Conservation (phyloP, 495 filamentous ascomycete genomes). For the Echria macrotheca region DNA sequence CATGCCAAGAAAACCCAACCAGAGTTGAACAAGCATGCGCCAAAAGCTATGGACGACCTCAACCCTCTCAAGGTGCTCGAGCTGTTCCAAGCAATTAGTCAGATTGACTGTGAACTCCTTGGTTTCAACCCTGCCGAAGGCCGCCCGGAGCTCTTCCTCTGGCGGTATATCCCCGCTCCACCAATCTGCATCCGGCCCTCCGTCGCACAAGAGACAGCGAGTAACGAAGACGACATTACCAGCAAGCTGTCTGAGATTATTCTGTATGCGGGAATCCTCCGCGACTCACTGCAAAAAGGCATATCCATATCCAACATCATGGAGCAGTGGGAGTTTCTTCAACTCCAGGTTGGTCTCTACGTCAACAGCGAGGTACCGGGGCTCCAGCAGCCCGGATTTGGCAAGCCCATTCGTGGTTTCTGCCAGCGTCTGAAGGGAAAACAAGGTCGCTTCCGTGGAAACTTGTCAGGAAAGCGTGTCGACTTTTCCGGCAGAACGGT, state of each 20-base stretch:
- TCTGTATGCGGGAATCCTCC: constrained; percentile 76
- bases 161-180: constrained; percentile 92
- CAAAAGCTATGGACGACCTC: constrained; percentile 88
- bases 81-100: constrained; percentile 81
- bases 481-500: constrained; percentile 97
- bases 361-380: constrained; percentile 97
- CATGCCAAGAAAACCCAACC: constrained; percentile 65
- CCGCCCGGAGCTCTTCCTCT: constrained; percentile 93
- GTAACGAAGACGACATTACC: constrained; percentile 93
- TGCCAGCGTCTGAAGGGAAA: constrained; percentile 96
- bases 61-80: constrained; percentile 86
- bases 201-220: constrained; percentile 82
- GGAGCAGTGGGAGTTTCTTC: constrained; percentile 98
- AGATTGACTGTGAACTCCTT: constrained; percentile 82
- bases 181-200: constrained; percentile 91
- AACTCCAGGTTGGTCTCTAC: constrained; percentile 91
- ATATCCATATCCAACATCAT: constrained; percentile 82
- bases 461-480: constrained; percentile 95
- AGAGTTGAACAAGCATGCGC: constrained; percentile 85
- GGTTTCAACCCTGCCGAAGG: constrained; percentile 82
- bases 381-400: constrained; percentile 65
- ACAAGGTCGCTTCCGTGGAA: constrained; percentile 93
- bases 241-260: constrained; percentile 92
- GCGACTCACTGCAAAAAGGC: constrained; percentile 71
- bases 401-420: constrained; percentile 83